phyloP scores from a whole-genome alignment of 108 stramenopile genomes.

The Schizochytrium sp. region DNA sequence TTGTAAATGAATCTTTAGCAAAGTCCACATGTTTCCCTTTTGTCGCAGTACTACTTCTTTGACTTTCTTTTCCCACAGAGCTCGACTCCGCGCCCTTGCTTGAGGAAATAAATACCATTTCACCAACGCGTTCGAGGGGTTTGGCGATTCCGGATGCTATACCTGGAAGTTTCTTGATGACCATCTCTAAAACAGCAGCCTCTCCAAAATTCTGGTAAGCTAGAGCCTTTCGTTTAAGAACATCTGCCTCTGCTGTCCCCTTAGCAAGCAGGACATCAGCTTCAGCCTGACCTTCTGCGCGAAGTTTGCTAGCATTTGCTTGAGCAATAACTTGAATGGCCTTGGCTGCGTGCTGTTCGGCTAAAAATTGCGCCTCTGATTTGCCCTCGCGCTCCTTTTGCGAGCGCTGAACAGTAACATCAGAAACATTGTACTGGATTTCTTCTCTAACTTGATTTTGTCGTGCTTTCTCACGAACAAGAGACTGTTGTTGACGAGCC shows the following conservation, averaged over 20 bases:
- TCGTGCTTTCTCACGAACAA: conserved; percentile 68
- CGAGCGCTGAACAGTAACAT: conserved; percentile 62
- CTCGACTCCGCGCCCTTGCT: too few relatives aligned
- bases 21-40: too few relatives aligned
- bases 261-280: conserved; percentile 44
- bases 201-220: conserved; percentile 69
- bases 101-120: conserved; percentile 68
- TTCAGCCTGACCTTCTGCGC: conserved; percentile 23
- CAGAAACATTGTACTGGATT: conserved; percentile 66
- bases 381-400: conserved; percentile 71
- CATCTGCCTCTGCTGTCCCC: conserved; percentile 66
- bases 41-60: too few relatives aligned
- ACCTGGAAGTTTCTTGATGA: conserved; percentile 68
- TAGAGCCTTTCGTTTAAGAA: conserved; percentile 67
- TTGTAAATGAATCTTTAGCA: too few relatives aligned
- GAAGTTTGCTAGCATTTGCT: conserved; percentile 10
- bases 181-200: conserved; percentile 67
- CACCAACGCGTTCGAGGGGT: conserved; percentile 64
- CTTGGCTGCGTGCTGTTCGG: conserved; percentile 68
- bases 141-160: conserved; percentile 65
- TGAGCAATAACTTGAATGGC: conserved; percentile 14
- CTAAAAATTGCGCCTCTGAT: conserved; percentile 69
- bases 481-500: conserved; percentile 68
- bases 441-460: conserved; percentile 71
- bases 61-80: too few relatives aligned